A percentile compares a stretch with the other conserved stretches of the same genome.
These are phyloP conservation scores for Porphyrellus cyaneotinctus DNA, from an alignment of 768 basidiomycete species.

Conservation along the genomic window DNA sequence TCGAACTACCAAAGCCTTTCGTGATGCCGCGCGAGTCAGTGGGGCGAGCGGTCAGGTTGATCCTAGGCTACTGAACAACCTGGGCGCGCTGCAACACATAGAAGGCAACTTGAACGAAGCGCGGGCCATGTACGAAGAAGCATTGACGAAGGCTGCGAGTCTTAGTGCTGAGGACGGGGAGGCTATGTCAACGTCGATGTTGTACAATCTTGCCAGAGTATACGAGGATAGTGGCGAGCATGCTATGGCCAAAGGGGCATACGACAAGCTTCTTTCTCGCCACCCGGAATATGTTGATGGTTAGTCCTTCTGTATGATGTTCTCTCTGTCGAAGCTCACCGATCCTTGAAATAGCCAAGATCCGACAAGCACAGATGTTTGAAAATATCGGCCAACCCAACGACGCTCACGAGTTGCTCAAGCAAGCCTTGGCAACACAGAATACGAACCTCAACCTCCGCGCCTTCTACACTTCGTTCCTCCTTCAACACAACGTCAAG, in stretches of 20 bases:
- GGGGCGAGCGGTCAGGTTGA: slow-evolving; percentile 49
- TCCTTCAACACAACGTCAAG: slow-evolving; percentile 71
- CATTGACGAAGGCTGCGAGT: slow-evolving; percentile 54
- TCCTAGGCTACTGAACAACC: slow-evolving; percentile 74
- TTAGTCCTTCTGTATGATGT: slow-evolving; percentile 36
- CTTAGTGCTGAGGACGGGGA: slow-evolving; percentile 51
- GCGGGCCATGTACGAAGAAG: slow-evolving; percentile 63
- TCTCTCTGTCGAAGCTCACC: background rate
- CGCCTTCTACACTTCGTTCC: slow-evolving; percentile 91
- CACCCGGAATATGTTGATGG: slow-evolving; percentile 98
- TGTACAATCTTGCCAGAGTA: slow-evolving; percentile 89
- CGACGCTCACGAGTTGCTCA: slow-evolving; percentile 84
- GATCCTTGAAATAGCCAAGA: slow-evolving; percentile 62
- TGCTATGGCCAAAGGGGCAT: slow-evolving; percentile 75
- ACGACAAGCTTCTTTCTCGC: slow-evolving; percentile 77
- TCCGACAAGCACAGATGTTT: slow-evolving; percentile 83
- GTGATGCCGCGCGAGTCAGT: slow-evolving; percentile 67
- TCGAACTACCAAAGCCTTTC: slow-evolving; percentile 66
- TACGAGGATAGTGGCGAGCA: slow-evolving; percentile 83
- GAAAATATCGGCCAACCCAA: slow-evolving; percentile 64
- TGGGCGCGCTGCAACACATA: slow-evolving; percentile 71
- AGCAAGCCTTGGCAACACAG: slow-evolving; percentile 81
- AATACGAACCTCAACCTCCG: slow-evolving; percentile 80
- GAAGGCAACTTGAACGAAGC: slow-evolving; percentile 59
- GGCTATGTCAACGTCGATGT: slow-evolving; percentile 71